A percentile compares a stretch with the other conserved stretches of the same genome.
phyloP scores from a whole-genome alignment of 1,284 basidiomycete species.

The Kwoniella shivajii region DNA sequence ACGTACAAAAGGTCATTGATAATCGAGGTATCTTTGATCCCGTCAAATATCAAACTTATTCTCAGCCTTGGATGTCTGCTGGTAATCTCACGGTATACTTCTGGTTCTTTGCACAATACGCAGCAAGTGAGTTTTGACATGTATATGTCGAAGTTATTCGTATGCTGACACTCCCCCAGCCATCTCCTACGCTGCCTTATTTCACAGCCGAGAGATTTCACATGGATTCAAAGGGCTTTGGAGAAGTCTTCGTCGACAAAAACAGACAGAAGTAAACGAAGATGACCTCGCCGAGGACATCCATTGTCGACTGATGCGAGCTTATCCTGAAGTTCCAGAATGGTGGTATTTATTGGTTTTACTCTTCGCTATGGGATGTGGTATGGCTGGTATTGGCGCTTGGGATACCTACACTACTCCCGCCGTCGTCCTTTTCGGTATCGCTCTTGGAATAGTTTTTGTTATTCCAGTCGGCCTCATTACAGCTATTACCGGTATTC shows the following conservation, averaged over 20 bases:
- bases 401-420: conserved; percentile 69
- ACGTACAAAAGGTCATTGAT: conserved; percentile 48
- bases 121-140: conserved; percentile 23
- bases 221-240: conserved; percentile 46
- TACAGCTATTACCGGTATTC: conserved; percentile 61
- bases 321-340: conserved; percentile 74
- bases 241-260: conserved; percentile 17
- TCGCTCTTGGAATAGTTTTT: conserved; percentile 26
- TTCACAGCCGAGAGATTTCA: conserved; percentile 54
- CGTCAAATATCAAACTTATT: conserved; percentile 44
- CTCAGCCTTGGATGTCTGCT: conserved; percentile 41
- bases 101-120: conserved; percentile 47
- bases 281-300: conserved; percentile 38
- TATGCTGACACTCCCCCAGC: conserved; percentile 50
- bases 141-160: neutral
- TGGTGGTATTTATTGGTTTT: conserved; percentile 74
- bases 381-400: conserved; percentile 42
- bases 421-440: conserved; percentile 55
- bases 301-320: conserved; percentile 55
- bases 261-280: conserved; percentile 12
- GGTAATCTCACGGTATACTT: conserved; percentile 45
- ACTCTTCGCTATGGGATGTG: conserved; percentile 60
- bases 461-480: conserved; percentile 57
- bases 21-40: conserved; percentile 33
- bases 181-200: conserved; percentile 52